These are phyloP conservation scores for Fusarium concolor DNA, from an alignment of 2,329 filamentous ascomycete species.

Conservation along the genomic window DNA sequence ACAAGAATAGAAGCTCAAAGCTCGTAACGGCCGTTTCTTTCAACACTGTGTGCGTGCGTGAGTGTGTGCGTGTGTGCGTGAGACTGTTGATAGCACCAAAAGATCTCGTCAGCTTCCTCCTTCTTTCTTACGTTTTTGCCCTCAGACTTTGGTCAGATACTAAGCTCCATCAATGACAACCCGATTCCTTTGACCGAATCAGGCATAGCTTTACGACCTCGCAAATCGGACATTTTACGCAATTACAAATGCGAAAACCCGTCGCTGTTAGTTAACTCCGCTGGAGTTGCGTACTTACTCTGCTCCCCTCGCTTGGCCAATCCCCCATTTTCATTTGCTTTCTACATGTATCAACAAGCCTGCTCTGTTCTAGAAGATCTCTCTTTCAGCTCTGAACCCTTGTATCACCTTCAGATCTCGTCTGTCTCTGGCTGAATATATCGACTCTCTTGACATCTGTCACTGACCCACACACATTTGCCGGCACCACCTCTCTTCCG, in stretches of 20 bases:
- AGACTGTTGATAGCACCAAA: not conserved
- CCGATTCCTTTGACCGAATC: constrained; percentile 14
- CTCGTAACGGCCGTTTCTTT: not conserved
- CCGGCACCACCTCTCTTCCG: constrained; percentile 34
- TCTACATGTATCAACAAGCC: constrained; percentile 16
- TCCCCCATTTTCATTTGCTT: constrained; percentile 21
- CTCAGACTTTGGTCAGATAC: constrained; percentile 29
- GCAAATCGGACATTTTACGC: constrained; percentile 44
- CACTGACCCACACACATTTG: constrained; percentile 41
- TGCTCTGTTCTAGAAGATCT: constrained; percentile 4
- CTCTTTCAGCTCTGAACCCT: constrained; percentile 5
- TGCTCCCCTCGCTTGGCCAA: constrained; percentile 20
- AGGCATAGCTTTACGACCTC: constrained; percentile 25
- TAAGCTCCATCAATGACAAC: too few relatives aligned
- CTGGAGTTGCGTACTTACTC: constrained; percentile 18
- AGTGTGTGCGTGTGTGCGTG: constrained; percentile 3
- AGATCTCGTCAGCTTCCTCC: constrained; percentile 24
- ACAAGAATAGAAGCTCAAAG: constrained; percentile 8
- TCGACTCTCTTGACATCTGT: constrained; percentile 18
- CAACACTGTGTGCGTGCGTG: not conserved
- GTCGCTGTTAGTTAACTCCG: constrained; percentile 38
- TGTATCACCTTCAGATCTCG: constrained; percentile 2
- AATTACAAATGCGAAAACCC: constrained; percentile 39
- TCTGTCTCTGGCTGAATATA: not conserved
- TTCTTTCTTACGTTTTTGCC: constrained; percentile 11